These are phyloP conservation scores for Pythium rishiriense DNA, from an alignment of 352 stramenopile species.

Conservation along the genomic window DNA sequence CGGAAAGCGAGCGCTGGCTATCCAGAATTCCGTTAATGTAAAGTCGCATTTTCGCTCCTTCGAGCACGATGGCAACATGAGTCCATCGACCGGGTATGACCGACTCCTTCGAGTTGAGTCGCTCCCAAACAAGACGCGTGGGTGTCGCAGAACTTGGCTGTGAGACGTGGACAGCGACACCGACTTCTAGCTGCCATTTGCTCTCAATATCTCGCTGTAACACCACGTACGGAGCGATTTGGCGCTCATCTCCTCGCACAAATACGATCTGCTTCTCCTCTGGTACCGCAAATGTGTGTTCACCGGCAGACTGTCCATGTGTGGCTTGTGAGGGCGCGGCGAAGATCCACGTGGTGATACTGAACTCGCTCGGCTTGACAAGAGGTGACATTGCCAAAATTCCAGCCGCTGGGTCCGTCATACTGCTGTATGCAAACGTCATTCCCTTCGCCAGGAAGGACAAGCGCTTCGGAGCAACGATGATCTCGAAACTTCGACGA, in stretches of 20 bases:
- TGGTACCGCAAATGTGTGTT: not conserved
- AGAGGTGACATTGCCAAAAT: slow-evolving; percentile 50
- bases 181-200: slow-evolving; percentile 62
- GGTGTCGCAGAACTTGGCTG: not conserved
- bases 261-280: slow-evolving; percentile 65
- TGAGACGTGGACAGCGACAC: slow-evolving; percentile 33
- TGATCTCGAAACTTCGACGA: slow-evolving; percentile 73
- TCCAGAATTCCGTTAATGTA: slow-evolving; percentile 92
- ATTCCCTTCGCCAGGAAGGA: slow-evolving; percentile 56
- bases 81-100: slow-evolving; percentile 74
- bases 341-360: slow-evolving; percentile 86
- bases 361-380: slow-evolving; percentile 80
- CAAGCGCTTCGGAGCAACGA: slow-evolving; percentile 56
- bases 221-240: slow-evolving; percentile 67
- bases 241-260: slow-evolving; percentile 57
- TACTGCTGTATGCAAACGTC: slow-evolving; percentile 54
- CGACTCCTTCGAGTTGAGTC: slow-evolving; percentile 72
- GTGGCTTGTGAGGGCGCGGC: slow-evolving; percentile 17
- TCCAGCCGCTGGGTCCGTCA: slow-evolving; percentile 35
- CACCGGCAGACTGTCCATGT: too few species aligned
- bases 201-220: slow-evolving; percentile 41
- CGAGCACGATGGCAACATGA: slow-evolving; percentile 85
- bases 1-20: slow-evolving; percentile 64
- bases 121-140: slow-evolving; percentile 40
- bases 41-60: slow-evolving; percentile 84